A percentile compares a stretch with the other conserved stretches of the same genome.
These are phyloP conservation scores for Arthromyces matolae DNA, from an alignment of 768 basidiomycete genomes.

Conservation along the genomic window DNA sequence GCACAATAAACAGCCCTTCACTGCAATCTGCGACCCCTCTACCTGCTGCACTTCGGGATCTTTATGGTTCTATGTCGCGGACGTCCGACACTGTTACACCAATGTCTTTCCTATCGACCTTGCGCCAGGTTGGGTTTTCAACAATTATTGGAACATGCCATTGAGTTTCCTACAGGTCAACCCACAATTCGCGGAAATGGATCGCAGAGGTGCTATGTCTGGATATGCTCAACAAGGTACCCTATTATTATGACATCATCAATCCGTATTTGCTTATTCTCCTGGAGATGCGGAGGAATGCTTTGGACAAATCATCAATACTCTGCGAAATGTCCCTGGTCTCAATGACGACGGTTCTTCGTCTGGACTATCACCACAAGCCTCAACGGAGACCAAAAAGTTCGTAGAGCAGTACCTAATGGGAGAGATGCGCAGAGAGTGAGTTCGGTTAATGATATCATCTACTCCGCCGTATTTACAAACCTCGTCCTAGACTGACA, in stretches of 20 bases:
- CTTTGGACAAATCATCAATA: constrained; percentile 69
- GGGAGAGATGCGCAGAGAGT: constrained; percentile 75
- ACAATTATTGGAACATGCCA: not conserved
- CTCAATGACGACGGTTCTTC: constrained; percentile 20
- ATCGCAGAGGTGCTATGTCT: constrained; percentile 37
- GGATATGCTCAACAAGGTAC: constrained; percentile 77
- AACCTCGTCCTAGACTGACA: constrained; percentile 49
- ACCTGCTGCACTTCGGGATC: constrained; percentile 55
- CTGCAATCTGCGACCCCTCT: constrained; percentile 39
- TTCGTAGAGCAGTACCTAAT: constrained; percentile 82
- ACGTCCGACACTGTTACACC: constrained; percentile 80
- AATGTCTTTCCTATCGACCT: constrained; percentile 54
- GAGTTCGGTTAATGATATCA: constrained; percentile 13
- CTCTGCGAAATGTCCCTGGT: constrained; percentile 68
- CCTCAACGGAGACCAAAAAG: constrained; percentile 37
- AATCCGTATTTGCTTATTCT: not conserved
- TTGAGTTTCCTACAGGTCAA: constrained; percentile 42
- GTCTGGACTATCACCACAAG: constrained; percentile 17
- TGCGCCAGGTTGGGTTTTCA: constrained; percentile 48
- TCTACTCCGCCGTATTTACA: not conserved
- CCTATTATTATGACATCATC: constrained; percentile 17
- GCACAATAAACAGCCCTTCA: constrained; percentile 27
- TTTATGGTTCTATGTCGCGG: constrained; percentile 69
- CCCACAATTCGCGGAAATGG: constrained; percentile 87
- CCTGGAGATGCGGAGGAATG: constrained; percentile 89